Base-by-base conservation (phyloP, 257 asterid species). In the Coffea eugenioides region DNA sequence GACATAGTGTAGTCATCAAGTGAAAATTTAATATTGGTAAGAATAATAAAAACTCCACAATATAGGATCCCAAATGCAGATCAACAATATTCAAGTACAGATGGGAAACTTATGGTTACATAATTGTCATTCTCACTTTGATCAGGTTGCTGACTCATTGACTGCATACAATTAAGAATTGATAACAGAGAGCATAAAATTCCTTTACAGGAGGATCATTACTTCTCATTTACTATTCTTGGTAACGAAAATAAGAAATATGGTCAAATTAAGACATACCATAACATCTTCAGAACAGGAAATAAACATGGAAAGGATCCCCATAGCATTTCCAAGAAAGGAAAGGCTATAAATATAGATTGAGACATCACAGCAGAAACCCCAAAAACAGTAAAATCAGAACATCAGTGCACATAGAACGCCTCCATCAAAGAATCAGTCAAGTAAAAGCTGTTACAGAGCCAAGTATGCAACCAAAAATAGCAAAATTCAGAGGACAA, bases 381-480 rank as follows among this genome's bases (percentile, higher is more conserved):
- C 59, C 3, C 11, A 21, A 45, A 66, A 71, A 45, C 56, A 43
- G 46, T 64, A 66, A 70, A 20, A 15, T 7, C 11, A 69, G 5
- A 21, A 70, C n/a, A 70, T 3, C 6, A 23, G 15, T 71, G 11
- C 75, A 59, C 11, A 57, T 6, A 21, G 25, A 57, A 20, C 10
- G 6, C 10, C 13, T 41, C 54, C 34, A 21, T 23, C 80, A 73
- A 78, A 52, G 79, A 67, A 77, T 82, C 80, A 82, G 62, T 71
- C 21, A 85, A 67, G 48, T 78, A 79, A 77, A 75, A 79, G 57
- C 71, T 77, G 74, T 68, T 65, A 79, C 71, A 77, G 74, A 67
- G 43, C 34, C 3, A 51, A 59, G 68, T 49, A 45, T 74, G 48
- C 45, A 54, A 18, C 69, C 56, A 62, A 64, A 13, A 81, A 66